These are phyloP conservation scores for Torrubiella hemipterigena DNA, from an alignment of 2,329 filamentous ascomycete genomes.

Conservation along the genomic window DNA sequence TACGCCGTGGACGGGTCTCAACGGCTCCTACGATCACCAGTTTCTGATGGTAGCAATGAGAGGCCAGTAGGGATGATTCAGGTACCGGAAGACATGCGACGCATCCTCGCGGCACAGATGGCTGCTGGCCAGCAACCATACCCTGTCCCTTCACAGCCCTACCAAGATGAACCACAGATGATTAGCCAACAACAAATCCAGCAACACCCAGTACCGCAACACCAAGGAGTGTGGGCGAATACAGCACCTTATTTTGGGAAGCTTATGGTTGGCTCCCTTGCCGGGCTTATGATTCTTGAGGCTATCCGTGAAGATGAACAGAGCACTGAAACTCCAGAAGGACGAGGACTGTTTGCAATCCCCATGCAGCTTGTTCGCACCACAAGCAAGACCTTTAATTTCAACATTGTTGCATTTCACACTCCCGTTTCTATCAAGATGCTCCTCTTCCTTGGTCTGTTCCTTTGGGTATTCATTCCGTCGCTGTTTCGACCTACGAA, in stretches of 20 bases:
- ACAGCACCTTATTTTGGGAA: constrained; percentile 52
- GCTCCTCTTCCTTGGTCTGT: constrained; percentile 36
- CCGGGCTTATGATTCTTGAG: constrained; percentile 84
- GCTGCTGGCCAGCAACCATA: constrained; percentile 43
- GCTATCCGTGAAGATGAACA: constrained; percentile 58
- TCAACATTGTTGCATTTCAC: constrained; percentile 43
- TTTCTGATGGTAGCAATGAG: constrained; percentile 26
- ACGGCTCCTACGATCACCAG: constrained; percentile 31
- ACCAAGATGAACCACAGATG: constrained; percentile 28
- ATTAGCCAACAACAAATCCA: constrained; percentile 45
- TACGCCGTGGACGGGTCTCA: constrained; percentile 32
- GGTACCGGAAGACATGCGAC: constrained; percentile 55
- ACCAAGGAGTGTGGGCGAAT: constrained; percentile 41
- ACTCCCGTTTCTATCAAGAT: constrained; percentile 41
- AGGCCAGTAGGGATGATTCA: constrained; percentile 47
- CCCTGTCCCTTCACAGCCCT: constrained; percentile 34
- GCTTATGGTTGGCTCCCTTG: constrained; percentile 85
- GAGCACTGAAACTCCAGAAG: constrained; percentile 49
- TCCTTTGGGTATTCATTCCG: constrained; percentile 44
- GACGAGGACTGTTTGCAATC: constrained; percentile 54
- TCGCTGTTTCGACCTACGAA: constrained; percentile 31
- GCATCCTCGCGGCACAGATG: constrained; percentile 45
- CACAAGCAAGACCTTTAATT: constrained; percentile 33
- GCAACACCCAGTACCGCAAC: constrained; percentile 33
- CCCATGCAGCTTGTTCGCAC: constrained; percentile 46